Conservation (phyloP, 331 rosid species). For the Dryas integrifolia region DNA sequence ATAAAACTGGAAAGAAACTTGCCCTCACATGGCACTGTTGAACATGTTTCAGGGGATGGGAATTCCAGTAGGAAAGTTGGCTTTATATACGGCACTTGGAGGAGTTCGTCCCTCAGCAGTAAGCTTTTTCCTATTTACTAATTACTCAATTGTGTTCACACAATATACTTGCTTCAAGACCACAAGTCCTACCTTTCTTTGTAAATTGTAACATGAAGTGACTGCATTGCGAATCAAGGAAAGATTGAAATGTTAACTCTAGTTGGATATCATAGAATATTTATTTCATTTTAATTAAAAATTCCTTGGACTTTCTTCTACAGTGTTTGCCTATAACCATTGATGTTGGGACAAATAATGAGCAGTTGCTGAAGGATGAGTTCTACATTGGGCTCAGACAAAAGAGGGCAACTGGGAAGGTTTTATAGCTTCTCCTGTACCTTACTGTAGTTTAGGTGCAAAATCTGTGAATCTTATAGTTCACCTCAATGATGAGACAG, state of each 20-base stretch:
- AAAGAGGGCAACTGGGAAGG: conserved; percentile 93
- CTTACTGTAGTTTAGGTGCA: conserved; percentile 19
- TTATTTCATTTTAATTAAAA: not conserved
- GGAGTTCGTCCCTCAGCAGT: conserved; percentile 97
- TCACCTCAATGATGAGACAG: conserved; percentile 15
- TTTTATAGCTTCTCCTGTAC: conserved; percentile 23
- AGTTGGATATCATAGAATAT: not conserved
- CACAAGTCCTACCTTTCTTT: not conserved
- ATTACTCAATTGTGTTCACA: not conserved
- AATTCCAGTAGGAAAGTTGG: conserved; percentile 93
- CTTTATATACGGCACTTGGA: conserved; percentile 92
- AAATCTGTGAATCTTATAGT: not conserved
- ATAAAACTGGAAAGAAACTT: not conserved
- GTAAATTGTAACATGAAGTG: not conserved
- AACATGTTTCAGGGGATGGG: conserved; percentile 87
- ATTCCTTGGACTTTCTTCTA: conserved; percentile 13
- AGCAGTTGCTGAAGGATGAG: conserved; percentile 75
- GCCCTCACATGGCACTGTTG: conserved; percentile 23
- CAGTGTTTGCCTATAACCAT: conserved; percentile 96
- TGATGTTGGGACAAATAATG: conserved; percentile 94
- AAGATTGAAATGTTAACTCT: too few species aligned
- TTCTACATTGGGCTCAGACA: conserved; percentile 90
- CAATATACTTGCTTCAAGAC: conserved; percentile 9
- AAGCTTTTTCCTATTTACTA: conserved; percentile 34
- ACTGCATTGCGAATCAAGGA: not conserved